These are phyloP conservation scores for Fomitopsis pulvina DNA, from an alignment of 768 basidiomycete genomes.

Conservation along the genomic window DNA sequence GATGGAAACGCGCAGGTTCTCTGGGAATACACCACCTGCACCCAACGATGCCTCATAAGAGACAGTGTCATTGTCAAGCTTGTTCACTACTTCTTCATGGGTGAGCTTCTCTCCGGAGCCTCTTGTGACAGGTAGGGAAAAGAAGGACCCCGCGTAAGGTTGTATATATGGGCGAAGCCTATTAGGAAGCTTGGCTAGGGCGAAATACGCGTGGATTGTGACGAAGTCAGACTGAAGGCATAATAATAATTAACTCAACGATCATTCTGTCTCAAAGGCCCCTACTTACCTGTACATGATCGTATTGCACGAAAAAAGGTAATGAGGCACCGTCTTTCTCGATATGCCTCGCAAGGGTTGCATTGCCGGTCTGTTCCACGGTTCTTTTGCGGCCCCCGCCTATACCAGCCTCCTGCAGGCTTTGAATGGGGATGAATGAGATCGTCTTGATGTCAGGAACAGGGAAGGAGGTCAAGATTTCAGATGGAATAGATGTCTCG, in stretches of 20 bases:
- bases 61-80: conserved; percentile 87
- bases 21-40: conserved; percentile 53
- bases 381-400: conserved; percentile 32
- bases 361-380: conserved; percentile 22
- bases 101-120: conserved; percentile 61
- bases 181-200: conserved; percentile 64
- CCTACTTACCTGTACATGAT: conserved; percentile 79
- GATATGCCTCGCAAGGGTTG: conserved; percentile 55
- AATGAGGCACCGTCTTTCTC: conserved; percentile 58
- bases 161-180: conserved; percentile 75
- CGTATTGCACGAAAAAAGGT: conserved; percentile 90
- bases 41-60: conserved; percentile 74
- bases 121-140: conserved; percentile 76
- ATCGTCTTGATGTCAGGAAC: conserved; percentile 88
- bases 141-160: conserved; percentile 78
- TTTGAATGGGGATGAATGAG: conserved; percentile 82
- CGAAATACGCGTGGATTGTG: conserved; percentile 71
- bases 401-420: conserved; percentile 52
- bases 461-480: conserved; percentile 80
- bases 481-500: conserved; percentile 71
- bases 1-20: conserved; percentile 68
- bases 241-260: background rate
- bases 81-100: conserved; percentile 89
- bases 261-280: no score
- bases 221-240: conserved; percentile 76